These are phyloP conservation scores for Lagenaria siceraria DNA, from an alignment of 306 rosid genomes.

Conservation along the genomic window DNA sequence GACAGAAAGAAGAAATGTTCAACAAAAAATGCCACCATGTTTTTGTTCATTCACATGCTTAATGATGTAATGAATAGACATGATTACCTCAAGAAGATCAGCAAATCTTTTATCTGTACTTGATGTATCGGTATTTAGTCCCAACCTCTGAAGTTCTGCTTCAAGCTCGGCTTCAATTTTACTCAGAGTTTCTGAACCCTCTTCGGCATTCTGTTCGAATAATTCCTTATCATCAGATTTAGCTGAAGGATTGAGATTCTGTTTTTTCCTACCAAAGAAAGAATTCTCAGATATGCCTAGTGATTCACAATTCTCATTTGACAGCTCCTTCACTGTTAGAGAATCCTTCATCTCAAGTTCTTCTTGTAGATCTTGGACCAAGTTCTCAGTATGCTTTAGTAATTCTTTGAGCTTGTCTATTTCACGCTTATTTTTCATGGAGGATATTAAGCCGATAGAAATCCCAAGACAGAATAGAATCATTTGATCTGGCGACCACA, in stretches of 20 bases:
- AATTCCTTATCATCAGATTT: constrained; percentile 18
- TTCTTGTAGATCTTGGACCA: constrained; percentile 86
- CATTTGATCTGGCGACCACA: constrained; percentile 36
- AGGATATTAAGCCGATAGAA: constrained; percentile 53
- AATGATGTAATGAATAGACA: background rate
- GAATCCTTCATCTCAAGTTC: constrained; percentile 86
- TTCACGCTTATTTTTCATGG: constrained; percentile 40
- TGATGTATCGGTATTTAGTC: constrained; percentile 45
- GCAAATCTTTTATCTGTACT: constrained; percentile 31
- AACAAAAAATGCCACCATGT: background rate
- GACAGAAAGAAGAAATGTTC: background rate
- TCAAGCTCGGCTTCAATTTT: constrained; percentile 98
- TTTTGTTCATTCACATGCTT: background rate
- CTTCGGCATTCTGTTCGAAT: constrained; percentile 35
- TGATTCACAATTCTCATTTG: constrained; percentile 39
- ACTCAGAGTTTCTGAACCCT: constrained; percentile 50
- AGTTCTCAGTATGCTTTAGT: constrained; percentile 57
- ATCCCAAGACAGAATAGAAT: constrained; percentile 64
- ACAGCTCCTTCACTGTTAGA: constrained; percentile 65
- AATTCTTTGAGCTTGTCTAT: constrained; percentile 37
- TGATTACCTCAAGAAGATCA: constrained; percentile 58
- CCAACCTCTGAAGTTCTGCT: constrained; percentile 89
- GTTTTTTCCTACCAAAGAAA: constrained; percentile 27
- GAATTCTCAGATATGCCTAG: constrained; percentile 35
- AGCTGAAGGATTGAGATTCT: constrained; percentile 22